Percentiles rank a stretch among this genome's conserved stretches.
Evolutionary conservation across 257 asterid genomes (phyloP).

Genomic region (Nemophila menziesii): DNA sequence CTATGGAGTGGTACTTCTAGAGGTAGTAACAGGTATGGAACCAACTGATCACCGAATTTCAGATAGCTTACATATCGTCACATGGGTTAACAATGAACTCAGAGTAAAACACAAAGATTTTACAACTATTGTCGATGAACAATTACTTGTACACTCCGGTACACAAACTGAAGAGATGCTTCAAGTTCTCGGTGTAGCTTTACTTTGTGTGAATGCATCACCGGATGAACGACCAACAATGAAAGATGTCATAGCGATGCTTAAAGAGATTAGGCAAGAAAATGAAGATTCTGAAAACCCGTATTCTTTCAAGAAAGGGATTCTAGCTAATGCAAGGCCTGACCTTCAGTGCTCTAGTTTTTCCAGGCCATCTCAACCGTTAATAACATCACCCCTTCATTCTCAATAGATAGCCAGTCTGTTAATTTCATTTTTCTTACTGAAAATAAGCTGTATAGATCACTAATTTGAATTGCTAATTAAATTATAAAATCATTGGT

Average conservation of each 20-base stretch:
- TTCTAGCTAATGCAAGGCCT: conserved; percentile 23
- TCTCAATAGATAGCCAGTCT: conserved; percentile 18
- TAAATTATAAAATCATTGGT: not conserved
- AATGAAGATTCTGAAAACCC: conserved; percentile 38
- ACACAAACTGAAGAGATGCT: conserved; percentile 63
- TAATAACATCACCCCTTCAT: conserved; percentile 41
- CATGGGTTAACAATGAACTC: conserved; percentile 47
- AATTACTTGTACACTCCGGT: conserved; percentile 38
- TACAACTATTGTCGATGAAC: conserved; percentile 52
- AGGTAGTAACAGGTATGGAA: conserved; percentile 65
- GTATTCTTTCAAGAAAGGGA: conserved; percentile 15
- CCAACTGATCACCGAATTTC: conserved; percentile 57
- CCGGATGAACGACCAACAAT: conserved; percentile 65
- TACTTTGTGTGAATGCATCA: conserved; percentile 40
- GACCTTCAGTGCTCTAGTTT: conserved; percentile 48
- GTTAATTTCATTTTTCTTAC: conserved; percentile 23
- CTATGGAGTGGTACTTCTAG: conserved; percentile 62
- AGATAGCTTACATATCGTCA: conserved; percentile 45
- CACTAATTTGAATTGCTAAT: not conserved
- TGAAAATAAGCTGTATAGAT: conserved; percentile 17
- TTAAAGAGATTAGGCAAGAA: conserved; percentile 48
- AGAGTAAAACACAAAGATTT: conserved; percentile 31
- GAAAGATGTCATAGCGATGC: conserved; percentile 73
- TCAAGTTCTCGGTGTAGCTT: conserved; percentile 66
- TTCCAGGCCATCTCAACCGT: conserved; percentile 45